phyloP scores from a whole-genome alignment of 2,329 filamentous ascomycete species.

The Cercospora sesami region DNA sequence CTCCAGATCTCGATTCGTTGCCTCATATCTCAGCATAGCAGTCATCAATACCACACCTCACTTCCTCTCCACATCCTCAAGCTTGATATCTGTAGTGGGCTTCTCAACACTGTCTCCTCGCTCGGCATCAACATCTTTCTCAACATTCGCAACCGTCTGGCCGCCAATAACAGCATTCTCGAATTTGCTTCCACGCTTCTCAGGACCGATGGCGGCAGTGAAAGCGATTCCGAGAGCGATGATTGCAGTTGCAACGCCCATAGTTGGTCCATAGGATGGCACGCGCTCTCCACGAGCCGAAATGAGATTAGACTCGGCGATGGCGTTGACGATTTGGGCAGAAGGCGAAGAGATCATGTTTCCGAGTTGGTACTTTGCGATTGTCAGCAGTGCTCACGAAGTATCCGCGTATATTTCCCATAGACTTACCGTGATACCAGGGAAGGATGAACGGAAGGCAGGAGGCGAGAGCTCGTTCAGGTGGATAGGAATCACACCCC shows the following conservation, averaged over 20 bases:
- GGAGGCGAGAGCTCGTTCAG: conserved; percentile 71
- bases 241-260: conserved; percentile 75
- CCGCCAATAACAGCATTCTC: conserved; percentile 53
- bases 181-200: conserved; percentile 71
- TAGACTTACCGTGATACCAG: conserved; percentile 48
- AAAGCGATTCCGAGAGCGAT: conserved; percentile 68
- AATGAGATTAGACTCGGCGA: conserved; percentile 64
- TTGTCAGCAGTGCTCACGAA: conserved; percentile 45
- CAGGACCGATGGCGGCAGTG: conserved; percentile 69
- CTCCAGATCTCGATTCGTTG: neutral
- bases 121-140: conserved; percentile 24
- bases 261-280: conserved; percentile 71
- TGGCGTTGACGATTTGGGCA: conserved; percentile 74
- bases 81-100: conserved; percentile 11
- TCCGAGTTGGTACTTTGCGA: conserved; percentile 64
- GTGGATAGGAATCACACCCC: conserved; percentile 70
- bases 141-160: conserved; percentile 16
- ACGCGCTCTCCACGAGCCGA: conserved; percentile 58
- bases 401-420: neutral
- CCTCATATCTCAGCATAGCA: neutral
- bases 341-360: conserved; percentile 73
- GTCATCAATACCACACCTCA: neutral
- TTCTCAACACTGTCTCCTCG: conserved; percentile 18
- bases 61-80: conserved; percentile 19
- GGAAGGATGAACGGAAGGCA: conserved; percentile 69